Base-by-base conservation (phyloP, 352 stramenopile genomes). In the Phytophthora europaea region DNA sequence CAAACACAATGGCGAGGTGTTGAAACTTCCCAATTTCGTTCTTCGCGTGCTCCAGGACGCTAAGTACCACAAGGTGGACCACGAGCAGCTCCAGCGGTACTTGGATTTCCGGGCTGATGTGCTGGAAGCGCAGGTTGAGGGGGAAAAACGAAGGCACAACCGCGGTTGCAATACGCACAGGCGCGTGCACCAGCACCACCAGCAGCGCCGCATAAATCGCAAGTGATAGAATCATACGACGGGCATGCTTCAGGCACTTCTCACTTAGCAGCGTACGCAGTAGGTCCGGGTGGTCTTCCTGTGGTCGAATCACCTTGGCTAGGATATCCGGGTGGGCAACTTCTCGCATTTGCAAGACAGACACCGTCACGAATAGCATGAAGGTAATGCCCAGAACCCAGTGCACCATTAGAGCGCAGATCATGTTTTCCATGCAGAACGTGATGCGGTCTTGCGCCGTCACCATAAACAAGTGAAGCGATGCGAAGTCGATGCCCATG, bases 301-400 rank as follows among this genome's bases (percentile, higher is more conserved):
- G 98, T 6, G 90, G 90, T n/a, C 90, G 89, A 83, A 96, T 95
- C 15, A 91, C 78, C 64, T 93, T 94, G 33, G 89, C 88, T 16
- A 98, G 59, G 12, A 98, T 89, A 70, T 99, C 95, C 9, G 97
- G 97, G 65, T 99, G 97, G 16, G 96, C 82, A 34, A 99, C 95
- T 81, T 99, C 97, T 22, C 97, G 90, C 36, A 99, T 79, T 76
- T 99, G 95, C 13, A 99, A 80, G 15, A 99, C 92, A 15, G 94
- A 98, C 2, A 99, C 97, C 0, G 98, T 99, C 43, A 99, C 96
- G 51, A 99, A 94, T 12, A 99, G 87, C 98, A 99, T 99, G 70
- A 99, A 99, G 5, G 93, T 99, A 65, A 99, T 99, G 31, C 97
- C 97, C 33, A 98, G 82, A 7, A 99, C 97, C 98, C 98, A 99